A percentile compares a stretch with the other conserved stretches of the same genome.
Evolutionary conservation across 352 stramenopile genomes (phyloP).

Genomic region (Phytophthora kernoviae): DNA sequence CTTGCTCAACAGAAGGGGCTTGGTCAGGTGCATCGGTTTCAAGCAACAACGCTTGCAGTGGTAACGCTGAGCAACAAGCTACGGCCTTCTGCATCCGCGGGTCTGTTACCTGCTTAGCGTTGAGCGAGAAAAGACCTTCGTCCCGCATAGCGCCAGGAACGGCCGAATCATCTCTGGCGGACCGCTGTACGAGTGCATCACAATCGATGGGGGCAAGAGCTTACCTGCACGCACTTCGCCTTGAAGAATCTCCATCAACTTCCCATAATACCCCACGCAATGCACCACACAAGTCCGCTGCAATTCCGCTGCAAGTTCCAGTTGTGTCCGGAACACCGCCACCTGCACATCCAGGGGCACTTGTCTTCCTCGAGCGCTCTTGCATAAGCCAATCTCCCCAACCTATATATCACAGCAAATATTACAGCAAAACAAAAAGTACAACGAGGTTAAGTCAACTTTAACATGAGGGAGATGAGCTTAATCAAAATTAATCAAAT

Average conservation of each 20-base stretch:
- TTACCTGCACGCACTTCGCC: constrained; percentile 8
- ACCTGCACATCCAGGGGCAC: constrained; percentile 56
- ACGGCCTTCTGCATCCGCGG: constrained; percentile 42
- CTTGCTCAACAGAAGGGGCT: constrained; percentile 29
- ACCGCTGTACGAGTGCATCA: constrained; percentile 77
- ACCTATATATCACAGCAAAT: constrained; percentile 46
- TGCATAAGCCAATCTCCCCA: constrained; percentile 83
- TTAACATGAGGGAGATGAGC: constrained; percentile 17
- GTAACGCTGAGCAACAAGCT: constrained; percentile 44
- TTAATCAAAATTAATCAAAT: no score
- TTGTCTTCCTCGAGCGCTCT: constrained; percentile 53
- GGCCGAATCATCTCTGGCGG: constrained; percentile 55
- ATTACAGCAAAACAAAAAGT: no score
- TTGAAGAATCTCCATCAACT: constrained; percentile 64
- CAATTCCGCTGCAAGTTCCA: constrained; percentile 56
- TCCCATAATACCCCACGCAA: constrained; percentile 74
- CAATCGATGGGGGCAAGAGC: constrained; percentile 47
- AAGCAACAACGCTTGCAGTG: constrained; percentile 55
- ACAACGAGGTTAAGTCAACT: constrained; percentile 24
- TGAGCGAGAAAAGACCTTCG: constrained; percentile 79
- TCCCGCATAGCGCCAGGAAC: constrained; percentile 47
- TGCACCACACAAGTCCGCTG: constrained; percentile 68
- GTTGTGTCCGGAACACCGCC: constrained; percentile 51
- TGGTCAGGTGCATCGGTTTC: constrained; percentile 84
- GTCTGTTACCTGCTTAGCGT: constrained; percentile 66